A percentile compares a stretch with the other conserved stretches of the same genome.
These are phyloP conservation scores for Stereocaulon alpinum DNA, from an alignment of 495 filamentous ascomycete species.

Conservation along the genomic window DNA sequence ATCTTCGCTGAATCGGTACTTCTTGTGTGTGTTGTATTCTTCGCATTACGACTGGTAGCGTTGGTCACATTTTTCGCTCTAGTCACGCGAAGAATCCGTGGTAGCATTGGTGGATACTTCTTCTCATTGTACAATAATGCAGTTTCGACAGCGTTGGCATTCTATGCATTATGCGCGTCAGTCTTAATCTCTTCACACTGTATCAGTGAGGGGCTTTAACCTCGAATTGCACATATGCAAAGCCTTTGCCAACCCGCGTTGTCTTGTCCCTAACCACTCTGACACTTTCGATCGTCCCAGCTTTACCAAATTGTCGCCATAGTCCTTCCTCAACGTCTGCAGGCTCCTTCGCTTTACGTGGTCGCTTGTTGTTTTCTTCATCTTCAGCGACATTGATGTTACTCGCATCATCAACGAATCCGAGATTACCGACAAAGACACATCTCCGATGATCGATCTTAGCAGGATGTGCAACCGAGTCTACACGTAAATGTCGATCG, in stretches of 20 bases:
- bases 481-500: conserved; percentile 81
- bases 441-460: conserved; percentile 75
- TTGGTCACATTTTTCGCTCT: conserved; percentile 71
- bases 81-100: conserved; percentile 74
- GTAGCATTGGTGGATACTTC: conserved; percentile 85
- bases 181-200: background rate
- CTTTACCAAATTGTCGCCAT: conserved; percentile 68
- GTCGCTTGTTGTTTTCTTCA: conserved; percentile 48
- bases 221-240: conserved; percentile 94
- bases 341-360: conserved; percentile 53
- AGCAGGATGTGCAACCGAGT: conserved; percentile 79
- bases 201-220: conserved; percentile 26
- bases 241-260: conserved; percentile 90
- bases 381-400: conserved; percentile 43
- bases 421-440: conserved; percentile 93
- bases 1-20: conserved; percentile 26
- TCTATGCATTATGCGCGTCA: conserved; percentile 34
- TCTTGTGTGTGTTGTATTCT: conserved; percentile 20
- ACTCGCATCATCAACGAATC: conserved; percentile 82
- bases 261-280: conserved; percentile 82
- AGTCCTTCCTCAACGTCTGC: conserved; percentile 91
- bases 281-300: conserved; percentile 82
- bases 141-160: conserved; percentile 75
- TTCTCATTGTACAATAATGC: conserved; percentile 79
- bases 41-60: conserved; percentile 31